Evolutionary conservation across 768 basidiomycete genomes (phyloP).

Genomic region (Leccinellum rugosiceps): DNA sequence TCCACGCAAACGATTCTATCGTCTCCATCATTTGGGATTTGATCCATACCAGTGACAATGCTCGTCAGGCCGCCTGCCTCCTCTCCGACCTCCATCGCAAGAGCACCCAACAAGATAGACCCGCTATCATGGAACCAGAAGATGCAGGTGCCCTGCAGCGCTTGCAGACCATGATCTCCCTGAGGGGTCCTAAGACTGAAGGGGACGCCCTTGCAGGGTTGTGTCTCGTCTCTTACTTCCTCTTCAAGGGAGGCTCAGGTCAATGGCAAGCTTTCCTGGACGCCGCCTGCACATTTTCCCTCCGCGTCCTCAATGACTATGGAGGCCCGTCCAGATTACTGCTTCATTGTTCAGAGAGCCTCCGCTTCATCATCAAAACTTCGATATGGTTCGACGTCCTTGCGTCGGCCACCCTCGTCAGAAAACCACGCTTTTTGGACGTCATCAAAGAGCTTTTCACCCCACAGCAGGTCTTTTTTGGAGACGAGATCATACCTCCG

Average conservation of each 20-base stretch:
- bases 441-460: slow-evolving; percentile 58
- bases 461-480: slow-evolving; percentile 14
- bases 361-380: slow-evolving; percentile 75
- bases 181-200: slow-evolving; percentile 35
- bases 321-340: slow-evolving; percentile 45
- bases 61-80: slow-evolving; percentile 58
- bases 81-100: slow-evolving; percentile 58
- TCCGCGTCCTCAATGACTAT: slow-evolving; percentile 42
- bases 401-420: slow-evolving; percentile 67
- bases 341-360: slow-evolving; percentile 44
- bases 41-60: slow-evolving; percentile 43
- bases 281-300: slow-evolving; percentile 57
- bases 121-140: slow-evolving; percentile 17
- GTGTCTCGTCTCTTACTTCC: slow-evolving; percentile 70
- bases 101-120: slow-evolving; percentile 26
- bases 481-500: slow-evolving; percentile 39
- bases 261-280: slow-evolving; percentile 65
- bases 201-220: slow-evolving; percentile 80
- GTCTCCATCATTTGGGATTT: slow-evolving; percentile 48
- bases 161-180: slow-evolving; percentile 17
- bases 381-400: slow-evolving; percentile 88
- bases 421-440: slow-evolving; percentile 53
- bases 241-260: slow-evolving; percentile 75
- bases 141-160: slow-evolving; percentile 26
- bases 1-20: slow-evolving; percentile 54